phyloP scores from a whole-genome alignment of 768 basidiomycete genomes.

The Naganishia vaughanmartiniae region DNA sequence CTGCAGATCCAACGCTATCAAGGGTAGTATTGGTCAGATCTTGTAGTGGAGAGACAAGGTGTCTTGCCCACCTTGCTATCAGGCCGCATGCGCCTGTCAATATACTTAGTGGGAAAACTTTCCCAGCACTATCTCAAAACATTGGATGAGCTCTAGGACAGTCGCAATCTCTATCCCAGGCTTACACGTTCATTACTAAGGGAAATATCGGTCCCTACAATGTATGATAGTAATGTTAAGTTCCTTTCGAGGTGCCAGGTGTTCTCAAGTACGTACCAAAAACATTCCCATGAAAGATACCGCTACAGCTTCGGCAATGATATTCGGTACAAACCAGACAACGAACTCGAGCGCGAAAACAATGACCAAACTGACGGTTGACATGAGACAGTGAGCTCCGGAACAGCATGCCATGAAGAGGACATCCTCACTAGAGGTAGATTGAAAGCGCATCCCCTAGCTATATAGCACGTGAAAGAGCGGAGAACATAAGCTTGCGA shows the following conservation, averaged over 20 bases:
- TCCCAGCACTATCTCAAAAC: not conserved
- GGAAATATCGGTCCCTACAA: slow-evolving; percentile 25
- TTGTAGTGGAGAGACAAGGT: not conserved
- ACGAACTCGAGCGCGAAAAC: slow-evolving; percentile 17
- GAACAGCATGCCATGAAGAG: too few relatives aligned
- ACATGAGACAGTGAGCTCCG: not conserved
- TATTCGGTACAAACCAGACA: slow-evolving; percentile 23
- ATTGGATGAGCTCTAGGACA: not conserved
- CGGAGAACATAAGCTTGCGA: not conserved
- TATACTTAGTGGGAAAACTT: slow-evolving; percentile 17
- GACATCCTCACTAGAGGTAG: slow-evolving; percentile 50
- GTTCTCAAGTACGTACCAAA: not conserved
- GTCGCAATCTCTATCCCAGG: not conserved
- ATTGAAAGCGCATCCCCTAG: slow-evolving; percentile 51
- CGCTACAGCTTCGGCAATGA: slow-evolving; percentile 23
- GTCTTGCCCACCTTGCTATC: slow-evolving; percentile 15
- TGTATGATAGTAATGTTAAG: not conserved
- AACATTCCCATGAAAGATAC: slow-evolving; percentile 27
- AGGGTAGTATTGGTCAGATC: not conserved
- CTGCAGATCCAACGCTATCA: not conserved
- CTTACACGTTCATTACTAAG: slow-evolving; percentile 19
- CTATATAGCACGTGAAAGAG: slow-evolving; percentile 34
- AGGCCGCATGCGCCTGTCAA: slow-evolving; percentile 21
- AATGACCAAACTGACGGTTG: slow-evolving; percentile 5
- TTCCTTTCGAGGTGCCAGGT: not conserved